Evolutionary conservation across 805 yeast species (phyloP).

Genomic region (Lipomyces chichibuensis): DNA sequence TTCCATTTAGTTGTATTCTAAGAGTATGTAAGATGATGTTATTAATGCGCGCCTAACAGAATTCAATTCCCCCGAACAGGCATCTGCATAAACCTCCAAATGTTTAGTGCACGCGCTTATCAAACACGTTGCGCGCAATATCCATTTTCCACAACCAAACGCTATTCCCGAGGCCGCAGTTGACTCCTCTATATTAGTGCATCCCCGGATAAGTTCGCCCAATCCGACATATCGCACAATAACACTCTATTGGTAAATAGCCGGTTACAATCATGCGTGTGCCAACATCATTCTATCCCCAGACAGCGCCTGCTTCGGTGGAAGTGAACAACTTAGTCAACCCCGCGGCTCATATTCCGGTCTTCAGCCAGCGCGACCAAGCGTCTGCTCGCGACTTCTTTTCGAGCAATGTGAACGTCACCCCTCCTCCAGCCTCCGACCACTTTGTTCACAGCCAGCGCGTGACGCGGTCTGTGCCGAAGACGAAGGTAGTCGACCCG

Average conservation of each 20-base stretch:
- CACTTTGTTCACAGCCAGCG: constrained; percentile 23
- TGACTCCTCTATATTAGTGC: background rate
- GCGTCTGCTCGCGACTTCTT: constrained; percentile 7
- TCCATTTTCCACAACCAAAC: background rate
- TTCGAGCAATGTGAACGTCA: constrained; percentile 9
- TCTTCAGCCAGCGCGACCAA: background rate
- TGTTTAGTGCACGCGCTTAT: background rate
- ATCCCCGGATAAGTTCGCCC: background rate
- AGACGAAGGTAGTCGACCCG: constrained; percentile 26
- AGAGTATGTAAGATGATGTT: too few relatives aligned
- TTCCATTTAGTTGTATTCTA: too few relatives aligned
- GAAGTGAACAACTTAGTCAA: constrained; percentile 5
- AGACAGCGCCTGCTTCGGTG: background rate
- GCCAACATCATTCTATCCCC: background rate
- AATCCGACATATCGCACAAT: background rate
- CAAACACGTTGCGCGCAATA: background rate
- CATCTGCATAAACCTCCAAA: background rate
- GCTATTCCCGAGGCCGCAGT: background rate
- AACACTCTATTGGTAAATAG: background rate
- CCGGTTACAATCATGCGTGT: background rate
- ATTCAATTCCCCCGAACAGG: background rate
- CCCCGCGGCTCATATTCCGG: constrained; percentile 1
- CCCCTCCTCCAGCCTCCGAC: constrained; percentile 1
- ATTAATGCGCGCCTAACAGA: too few relatives aligned
- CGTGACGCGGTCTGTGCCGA: constrained; percentile 12